Evolutionary conservation across 495 filamentous ascomycete species (phyloP), one percentile per base, ranked within the genome.

Genomic region (Pyrenopolyporus hunteri): DNA sequence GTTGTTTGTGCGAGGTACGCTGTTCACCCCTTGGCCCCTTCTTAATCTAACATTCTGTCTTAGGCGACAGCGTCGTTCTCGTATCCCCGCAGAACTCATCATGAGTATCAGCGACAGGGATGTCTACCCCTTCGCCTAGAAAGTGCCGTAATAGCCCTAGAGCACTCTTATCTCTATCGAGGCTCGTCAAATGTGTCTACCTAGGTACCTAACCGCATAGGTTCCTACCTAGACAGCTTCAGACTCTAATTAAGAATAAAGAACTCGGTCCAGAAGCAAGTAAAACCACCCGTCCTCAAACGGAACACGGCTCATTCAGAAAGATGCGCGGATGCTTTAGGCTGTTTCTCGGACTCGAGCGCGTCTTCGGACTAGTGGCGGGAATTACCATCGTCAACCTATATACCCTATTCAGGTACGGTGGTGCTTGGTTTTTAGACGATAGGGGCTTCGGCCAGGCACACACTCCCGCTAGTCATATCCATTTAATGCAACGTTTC

Each of bases 1-100:
- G 94, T 78, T 99, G n/a, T 99, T 99, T 69, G 94, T 98, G 20
- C 80, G 94, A 89, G 94, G 93, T 96, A 73, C 49, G 83, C 76
- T 1, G 9, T 22, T 26, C 20, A 3, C 4, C 19, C 10, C 11
- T 39, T 36, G 33, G 17, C 19, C 59, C 53, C 16, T 17, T 37
- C 52, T 49, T 49, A 13, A 13, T 49, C 76, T 83, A 63, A 83
- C 64, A 22, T 28, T 22, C 40, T 35, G 13, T 43, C 14, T 35
- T 53, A 96, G 93, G 93, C 58, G 93, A 98, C 71, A 96, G 92
- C 31, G 93, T 98, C 19, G 94, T 98, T 53, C 83, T 98, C 66
- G 96, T 98, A 64, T 96, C 93, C 29, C 91, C 92, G 6, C 86
- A 89, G 40, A 67, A 59, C 37, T 73, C 71, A 26, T 71, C 74